phyloP scores from a whole-genome alignment of 768 basidiomycete species.

The Phanerochaete sordida region DNA sequence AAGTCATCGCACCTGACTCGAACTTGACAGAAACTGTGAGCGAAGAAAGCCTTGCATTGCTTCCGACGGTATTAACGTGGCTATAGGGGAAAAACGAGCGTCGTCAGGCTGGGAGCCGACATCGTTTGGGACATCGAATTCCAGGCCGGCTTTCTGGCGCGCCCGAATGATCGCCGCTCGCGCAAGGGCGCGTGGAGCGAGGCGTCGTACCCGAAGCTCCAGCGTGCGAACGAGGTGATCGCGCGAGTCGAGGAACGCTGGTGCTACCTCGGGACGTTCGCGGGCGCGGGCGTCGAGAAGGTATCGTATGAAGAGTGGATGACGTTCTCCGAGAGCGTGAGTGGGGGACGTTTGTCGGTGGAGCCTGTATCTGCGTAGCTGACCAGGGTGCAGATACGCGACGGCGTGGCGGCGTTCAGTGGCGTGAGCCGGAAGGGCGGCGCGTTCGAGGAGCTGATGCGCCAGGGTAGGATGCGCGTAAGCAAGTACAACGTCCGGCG shows the following conservation, averaged over 20 bases:
- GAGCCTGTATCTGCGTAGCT: neutral
- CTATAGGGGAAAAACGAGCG: neutral
- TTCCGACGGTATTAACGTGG: neutral
- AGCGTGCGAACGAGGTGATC: neutral
- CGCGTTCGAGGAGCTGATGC: neutral
- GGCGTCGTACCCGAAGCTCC: neutral
- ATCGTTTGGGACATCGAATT: neutral
- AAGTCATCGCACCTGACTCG: neutral
- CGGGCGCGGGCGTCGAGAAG: neutral
- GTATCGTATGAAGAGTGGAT: neutral
- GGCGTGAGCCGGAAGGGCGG: neutral
- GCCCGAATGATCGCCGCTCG: neutral
- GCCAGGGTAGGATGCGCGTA: neutral
- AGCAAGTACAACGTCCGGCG: neutral
- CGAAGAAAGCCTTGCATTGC: neutral
- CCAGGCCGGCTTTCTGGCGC: neutral
- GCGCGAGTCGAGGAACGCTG: neutral
- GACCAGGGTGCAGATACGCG: neutral
- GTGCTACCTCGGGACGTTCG: conserved; percentile 1
- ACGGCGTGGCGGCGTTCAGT: neutral
- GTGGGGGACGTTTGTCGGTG: neutral
- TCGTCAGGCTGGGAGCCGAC: neutral
- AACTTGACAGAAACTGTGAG: neutral
- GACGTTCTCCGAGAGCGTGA: neutral
- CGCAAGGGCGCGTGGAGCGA: neutral